phyloP scores from a whole-genome alignment of 1,284 basidiomycete species.

The Agaricales sp. region DNA sequence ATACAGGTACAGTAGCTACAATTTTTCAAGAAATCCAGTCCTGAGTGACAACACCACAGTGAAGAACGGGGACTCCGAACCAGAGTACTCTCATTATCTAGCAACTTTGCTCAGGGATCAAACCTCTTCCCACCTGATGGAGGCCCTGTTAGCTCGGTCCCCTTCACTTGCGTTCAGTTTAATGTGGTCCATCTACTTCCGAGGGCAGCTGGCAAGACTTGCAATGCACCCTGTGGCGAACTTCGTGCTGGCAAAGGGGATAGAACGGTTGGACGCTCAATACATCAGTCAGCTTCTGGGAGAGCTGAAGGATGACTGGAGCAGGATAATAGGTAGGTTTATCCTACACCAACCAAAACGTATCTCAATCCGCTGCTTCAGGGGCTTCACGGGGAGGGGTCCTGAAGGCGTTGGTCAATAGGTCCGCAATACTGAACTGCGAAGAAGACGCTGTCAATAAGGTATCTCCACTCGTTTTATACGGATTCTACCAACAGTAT shows the following conservation, averaged over 20 bases:
- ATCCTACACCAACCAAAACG: conserved; percentile 42
- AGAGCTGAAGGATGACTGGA: conserved; percentile 49
- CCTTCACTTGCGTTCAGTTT: conserved; percentile 52
- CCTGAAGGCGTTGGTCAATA: conserved; percentile 49
- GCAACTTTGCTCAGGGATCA: conserved; percentile 73
- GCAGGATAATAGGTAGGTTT: conserved; percentile 34
- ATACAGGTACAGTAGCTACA: conserved; percentile 37
- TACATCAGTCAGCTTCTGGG: conserved; percentile 45
- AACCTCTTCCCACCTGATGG: conserved; percentile 81
- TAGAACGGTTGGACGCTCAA: conserved; percentile 48
- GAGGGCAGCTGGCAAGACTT: conserved; percentile 58
- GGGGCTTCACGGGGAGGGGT: conserved; percentile 21
- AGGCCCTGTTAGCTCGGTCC: conserved; percentile 59
- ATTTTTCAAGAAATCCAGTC: conserved; percentile 4
- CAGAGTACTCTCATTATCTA: conserved; percentile 58
- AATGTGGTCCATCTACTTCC: conserved; percentile 75
- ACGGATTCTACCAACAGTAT: conserved; percentile 5
- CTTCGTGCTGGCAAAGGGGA: conserved; percentile 76
- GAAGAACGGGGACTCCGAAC: conserved; percentile 29
- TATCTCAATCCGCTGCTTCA: no score
- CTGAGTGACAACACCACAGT: conserved; percentile 18
- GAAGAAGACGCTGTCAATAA: conserved; percentile 33
- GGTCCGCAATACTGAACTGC: conserved; percentile 37
- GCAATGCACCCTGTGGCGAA: conserved; percentile 84
- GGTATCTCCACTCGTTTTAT: conserved; percentile 26